Base-by-base conservation (phyloP, 2,329 filamentous ascomycete species). In the Plenodomus lindquistii region DNA sequence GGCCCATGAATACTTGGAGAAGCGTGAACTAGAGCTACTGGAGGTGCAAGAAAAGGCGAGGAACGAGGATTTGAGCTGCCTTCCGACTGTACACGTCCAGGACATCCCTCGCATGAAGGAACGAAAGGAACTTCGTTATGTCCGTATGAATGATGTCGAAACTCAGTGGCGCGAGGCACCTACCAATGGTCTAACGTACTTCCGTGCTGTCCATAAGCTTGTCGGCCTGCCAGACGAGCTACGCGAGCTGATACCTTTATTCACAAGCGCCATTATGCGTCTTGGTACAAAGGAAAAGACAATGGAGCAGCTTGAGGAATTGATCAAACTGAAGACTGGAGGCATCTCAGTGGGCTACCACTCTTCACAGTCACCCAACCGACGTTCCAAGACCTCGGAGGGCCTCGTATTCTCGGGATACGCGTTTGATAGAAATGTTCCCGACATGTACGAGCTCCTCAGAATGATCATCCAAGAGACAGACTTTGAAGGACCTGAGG, bases 111-210 rank as follows among this genome's bases (percentile, higher is more conserved):
- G 92, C 45, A 77, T 83, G 52, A 89, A 89, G 66, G 88, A 92
- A 62, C 81, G 82, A 45, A 89, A 93, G 54, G 84, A 88, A n/a
- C 68, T 85, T 19, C 76, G 80, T 17, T 77, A 84, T 55, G 79
- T 76, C 34, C 75, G 77, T 10, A 70, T 88, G 9, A 81, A 83
- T 36, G 80, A 82, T 31, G 82, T 87, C 35, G 84, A 87, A 38
- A 84, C 94, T 3, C 89, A 97, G 63, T 97, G 92, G 91, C 86
- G 88, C 42, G 90, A 96, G 71, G 91, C 92, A 7, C 89, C 91
- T 2, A 99, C 94, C 0, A 99, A 99, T 63, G 94, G 94, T 0
- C 77, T 99, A 49, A 97, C 93, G 1, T 99, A 99, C 70, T 96
- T 99, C 77, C 87, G 92, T 50, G 91, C 91, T 2, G 83, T 97